Percentiles rank a stretch among this genome's conserved stretches.
Evolutionary conservation across 2,329 filamentous ascomycete species (phyloP).

Genomic region (Hysterium pulicare): DNA sequence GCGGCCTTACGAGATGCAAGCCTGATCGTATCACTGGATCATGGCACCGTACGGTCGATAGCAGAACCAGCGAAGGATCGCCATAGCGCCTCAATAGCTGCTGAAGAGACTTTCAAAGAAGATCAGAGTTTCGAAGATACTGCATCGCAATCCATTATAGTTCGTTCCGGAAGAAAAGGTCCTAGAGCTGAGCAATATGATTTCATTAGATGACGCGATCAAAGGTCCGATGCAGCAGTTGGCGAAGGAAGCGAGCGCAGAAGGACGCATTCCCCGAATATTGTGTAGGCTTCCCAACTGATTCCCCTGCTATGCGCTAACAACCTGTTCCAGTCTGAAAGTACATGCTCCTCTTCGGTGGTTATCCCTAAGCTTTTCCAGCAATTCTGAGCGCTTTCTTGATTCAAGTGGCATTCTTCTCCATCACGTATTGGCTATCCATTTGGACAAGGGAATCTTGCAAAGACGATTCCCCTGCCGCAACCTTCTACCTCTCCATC

Average conservation of each 20-base stretch:
- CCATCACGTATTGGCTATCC: conserved; percentile 28
- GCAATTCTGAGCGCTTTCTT: conserved; percentile 16
- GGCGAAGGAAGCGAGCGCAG: not conserved
- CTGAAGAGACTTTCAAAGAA: not conserved
- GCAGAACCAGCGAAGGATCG: not conserved
- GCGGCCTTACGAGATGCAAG: not conserved
- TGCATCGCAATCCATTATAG: not conserved
- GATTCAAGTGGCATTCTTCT: conserved; percentile 24
- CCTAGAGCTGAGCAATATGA: not conserved
- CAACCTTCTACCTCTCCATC: conserved; percentile 51
- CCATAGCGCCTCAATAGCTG: not conserved
- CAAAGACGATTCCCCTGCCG: conserved; percentile 12
- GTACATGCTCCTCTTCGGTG: conserved; percentile 25
- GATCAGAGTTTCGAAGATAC: not conserved
- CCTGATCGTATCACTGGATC: not conserved
- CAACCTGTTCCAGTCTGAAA: conserved; percentile 13
- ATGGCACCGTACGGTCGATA: not conserved
- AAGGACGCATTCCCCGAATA: not conserved
- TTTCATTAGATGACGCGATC: not conserved
- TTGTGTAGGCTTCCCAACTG: not conserved
- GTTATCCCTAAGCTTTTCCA: conserved; percentile 16
- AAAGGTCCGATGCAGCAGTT: not conserved
- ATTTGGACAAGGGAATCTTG: conserved; percentile 26
- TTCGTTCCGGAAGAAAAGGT: not conserved
- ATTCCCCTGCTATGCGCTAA: not conserved